phyloP scores from a whole-genome alignment of 2,329 filamentous ascomycete species.

The Aspergillus alliaceus region DNA sequence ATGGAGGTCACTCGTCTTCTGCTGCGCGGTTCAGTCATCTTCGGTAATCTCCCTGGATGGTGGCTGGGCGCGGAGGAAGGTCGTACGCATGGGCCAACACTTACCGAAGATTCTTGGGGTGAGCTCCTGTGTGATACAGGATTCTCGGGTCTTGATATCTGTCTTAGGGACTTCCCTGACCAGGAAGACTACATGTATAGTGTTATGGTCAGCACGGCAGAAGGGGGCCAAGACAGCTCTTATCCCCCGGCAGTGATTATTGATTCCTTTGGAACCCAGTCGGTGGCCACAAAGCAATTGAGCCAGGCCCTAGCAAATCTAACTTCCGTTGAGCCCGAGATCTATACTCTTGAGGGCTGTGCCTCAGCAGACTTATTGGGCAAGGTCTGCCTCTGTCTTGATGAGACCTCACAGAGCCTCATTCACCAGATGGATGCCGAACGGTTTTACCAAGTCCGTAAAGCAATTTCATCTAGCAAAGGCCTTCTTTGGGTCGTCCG shows the following conservation, averaged over 20 bases:
- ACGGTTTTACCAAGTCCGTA: background rate
- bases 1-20: background rate
- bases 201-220: background rate
- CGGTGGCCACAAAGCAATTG: background rate
- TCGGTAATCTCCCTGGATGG: conserved; percentile 6
- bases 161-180: background rate
- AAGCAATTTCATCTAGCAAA: background rate
- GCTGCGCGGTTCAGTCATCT: conserved; percentile 1
- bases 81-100: conserved; percentile 1
- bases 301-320: background rate
- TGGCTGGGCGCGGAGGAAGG: conserved; percentile 6
- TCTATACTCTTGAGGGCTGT: background rate
- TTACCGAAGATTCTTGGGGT: background rate
- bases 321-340: background rate
- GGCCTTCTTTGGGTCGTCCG: background rate
- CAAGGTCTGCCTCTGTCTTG: background rate
- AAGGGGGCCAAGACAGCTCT: background rate
- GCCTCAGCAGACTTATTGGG: background rate
- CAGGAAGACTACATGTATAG: background rate
- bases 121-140: background rate
- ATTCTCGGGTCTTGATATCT: background rate
- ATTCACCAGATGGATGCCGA: background rate
- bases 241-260: background rate
- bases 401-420: background rate
- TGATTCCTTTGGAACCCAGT: background rate